These are phyloP conservation scores for Chimonanthus salicifolius DNA, from an alignment of 164 flowering plant species.

Conservation along the genomic window DNA sequence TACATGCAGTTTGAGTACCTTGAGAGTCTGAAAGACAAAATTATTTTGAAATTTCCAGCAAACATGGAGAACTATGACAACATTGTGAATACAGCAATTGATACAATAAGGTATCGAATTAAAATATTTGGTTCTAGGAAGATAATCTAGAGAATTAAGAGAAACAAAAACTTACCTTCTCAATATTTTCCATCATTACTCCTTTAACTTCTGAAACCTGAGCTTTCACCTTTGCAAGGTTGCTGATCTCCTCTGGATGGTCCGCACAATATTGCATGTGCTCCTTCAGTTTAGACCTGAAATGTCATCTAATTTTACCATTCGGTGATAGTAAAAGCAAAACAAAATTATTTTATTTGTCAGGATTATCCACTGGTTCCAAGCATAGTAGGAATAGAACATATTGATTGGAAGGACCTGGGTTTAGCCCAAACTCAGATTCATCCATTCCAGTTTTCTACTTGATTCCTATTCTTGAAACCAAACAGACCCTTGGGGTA, in stretches of 20 bases:
- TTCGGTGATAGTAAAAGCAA: background rate
- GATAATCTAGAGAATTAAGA: background rate
- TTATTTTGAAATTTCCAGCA: background rate
- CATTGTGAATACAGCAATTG: background rate
- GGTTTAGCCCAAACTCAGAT: no score
- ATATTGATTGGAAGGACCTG: no score
- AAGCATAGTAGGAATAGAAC: no score
- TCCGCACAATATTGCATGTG: conserved; percentile 88
- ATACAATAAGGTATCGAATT: background rate
- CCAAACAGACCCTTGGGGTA: background rate
- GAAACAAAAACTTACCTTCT: conserved; percentile 45
- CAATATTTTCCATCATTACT: conserved; percentile 94
- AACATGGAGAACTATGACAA: background rate
- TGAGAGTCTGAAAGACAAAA: background rate
- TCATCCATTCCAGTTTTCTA: background rate
- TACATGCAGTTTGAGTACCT: background rate
- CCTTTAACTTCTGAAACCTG: conserved; percentile 94
- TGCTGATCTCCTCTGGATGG: conserved; percentile 86
- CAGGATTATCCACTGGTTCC: no score
- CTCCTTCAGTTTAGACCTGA: conserved; percentile 76
- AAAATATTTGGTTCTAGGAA: background rate
- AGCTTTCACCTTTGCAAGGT: conserved; percentile 83
- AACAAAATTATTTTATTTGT: no score
- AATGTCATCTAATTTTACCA: background rate
- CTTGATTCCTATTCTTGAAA: background rate